phyloP scores from a whole-genome alignment of 2,329 filamentous ascomycete species.

The Colletotrichum euphorbiae region DNA sequence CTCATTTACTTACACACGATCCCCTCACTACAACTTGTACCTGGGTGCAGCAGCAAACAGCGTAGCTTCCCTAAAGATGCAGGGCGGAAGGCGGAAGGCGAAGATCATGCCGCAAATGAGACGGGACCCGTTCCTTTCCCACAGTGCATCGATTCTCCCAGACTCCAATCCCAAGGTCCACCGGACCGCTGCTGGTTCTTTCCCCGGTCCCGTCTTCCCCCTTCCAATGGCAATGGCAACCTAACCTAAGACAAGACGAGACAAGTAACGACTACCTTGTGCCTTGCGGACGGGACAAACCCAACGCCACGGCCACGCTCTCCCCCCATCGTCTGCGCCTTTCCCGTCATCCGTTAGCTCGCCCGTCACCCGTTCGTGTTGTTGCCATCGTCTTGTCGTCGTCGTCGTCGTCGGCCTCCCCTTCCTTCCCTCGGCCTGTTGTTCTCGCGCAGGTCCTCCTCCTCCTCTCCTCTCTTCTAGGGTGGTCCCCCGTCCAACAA shows the following conservation, averaged over 20 bases:
- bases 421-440: no score
- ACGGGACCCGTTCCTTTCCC: neutral
- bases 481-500: no score
- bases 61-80: no score
- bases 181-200: neutral
- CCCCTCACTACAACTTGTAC: no score
- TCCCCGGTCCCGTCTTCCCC: neutral
- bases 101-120: neutral
- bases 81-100: neutral
- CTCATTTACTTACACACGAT: no score
- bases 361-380: neutral
- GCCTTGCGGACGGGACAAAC: neutral
- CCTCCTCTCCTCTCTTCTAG: no score
- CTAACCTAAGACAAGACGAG: slow-evolving; percentile 32
- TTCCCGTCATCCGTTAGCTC: slow-evolving; percentile 7
- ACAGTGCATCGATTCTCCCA: no score
- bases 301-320: slow-evolving; percentile 6
- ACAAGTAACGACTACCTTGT: neutral
- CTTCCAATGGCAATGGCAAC: slow-evolving; percentile 11
- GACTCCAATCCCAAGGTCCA: neutral
- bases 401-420: no score
- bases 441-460: no score
- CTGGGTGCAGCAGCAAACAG: no score
- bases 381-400: no score
- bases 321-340: slow-evolving; percentile 22